Percentiles rank a stretch among this genome's conserved stretches.
These are phyloP conservation scores for Cutaneotrichosporon sp. DNA, from an alignment of 1,284 basidiomycete species.

Conservation along the genomic window DNA sequence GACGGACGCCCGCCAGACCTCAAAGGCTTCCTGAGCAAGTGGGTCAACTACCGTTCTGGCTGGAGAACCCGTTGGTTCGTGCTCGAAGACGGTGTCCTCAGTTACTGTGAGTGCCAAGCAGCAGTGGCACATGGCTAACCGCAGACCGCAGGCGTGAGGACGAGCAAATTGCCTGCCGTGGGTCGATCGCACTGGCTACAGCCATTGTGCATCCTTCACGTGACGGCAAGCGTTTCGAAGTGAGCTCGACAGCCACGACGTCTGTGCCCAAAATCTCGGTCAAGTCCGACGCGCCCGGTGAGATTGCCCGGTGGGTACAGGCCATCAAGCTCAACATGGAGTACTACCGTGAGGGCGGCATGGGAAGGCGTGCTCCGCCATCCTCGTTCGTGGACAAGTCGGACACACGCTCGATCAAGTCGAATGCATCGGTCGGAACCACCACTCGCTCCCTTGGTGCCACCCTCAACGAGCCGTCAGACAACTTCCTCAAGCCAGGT, in stretches of 20 bases:
- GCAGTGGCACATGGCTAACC: not conserved
- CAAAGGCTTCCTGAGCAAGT: constrained; percentile 57
- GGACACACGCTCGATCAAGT: constrained; percentile 9
- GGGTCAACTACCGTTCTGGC: constrained; percentile 55
- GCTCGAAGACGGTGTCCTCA: constrained; percentile 74
- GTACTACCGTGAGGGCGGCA: constrained; percentile 48
- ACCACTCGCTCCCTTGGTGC: constrained; percentile 8
- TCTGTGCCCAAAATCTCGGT: constrained; percentile 69
- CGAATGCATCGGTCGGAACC: not conserved
- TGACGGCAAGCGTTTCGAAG: constrained; percentile 65
- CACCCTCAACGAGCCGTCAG: constrained; percentile 24
- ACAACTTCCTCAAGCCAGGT: constrained; percentile 36
- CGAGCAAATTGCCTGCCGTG: constrained; percentile 77
- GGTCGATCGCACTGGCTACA: constrained; percentile 81
- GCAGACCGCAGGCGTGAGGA: constrained; percentile 78
- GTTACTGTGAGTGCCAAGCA: constrained; percentile 53
- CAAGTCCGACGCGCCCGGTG: constrained; percentile 82
- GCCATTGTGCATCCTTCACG: constrained; percentile 58
- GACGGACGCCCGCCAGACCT: constrained; percentile 57
- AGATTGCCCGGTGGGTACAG: constrained; percentile 80
- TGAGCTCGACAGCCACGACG: constrained; percentile 56
- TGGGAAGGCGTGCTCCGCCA: not conserved
- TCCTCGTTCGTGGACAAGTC: constrained; percentile 1
- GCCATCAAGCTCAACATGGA: constrained; percentile 70
- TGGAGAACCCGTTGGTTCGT: constrained; percentile 95